Base-by-base conservation (phyloP, 768 basidiomycete species). In the Paxillus involutus region DNA sequence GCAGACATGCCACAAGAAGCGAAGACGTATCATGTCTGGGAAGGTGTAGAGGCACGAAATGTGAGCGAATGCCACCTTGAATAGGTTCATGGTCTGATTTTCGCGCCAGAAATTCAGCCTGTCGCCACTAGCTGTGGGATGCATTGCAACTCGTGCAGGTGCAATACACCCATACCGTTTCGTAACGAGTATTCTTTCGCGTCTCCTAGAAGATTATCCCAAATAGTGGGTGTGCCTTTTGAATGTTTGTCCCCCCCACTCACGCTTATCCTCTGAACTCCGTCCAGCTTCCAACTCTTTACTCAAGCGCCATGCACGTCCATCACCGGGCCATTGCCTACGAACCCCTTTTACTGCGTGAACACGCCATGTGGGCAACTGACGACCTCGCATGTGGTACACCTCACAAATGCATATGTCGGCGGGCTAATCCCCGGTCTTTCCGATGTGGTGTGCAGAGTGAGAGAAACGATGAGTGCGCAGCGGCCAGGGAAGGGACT, bases 101-200 rank as follows among this genome's bases (percentile, higher is more conserved):
- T 44, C 14, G n/a, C 36, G 24, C 8, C 53, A 89, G 87, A 73
- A 68, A 52, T 75, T 80, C 29, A 75, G 78, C 59, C 67, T 89
- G 5, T 74, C 80, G 0, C 63, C 69, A 4, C 61, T 72, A 0
- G 74, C 73, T 2, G 64, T 74, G 1, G 88, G 85, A 0, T 80
- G 78, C 53, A 74, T 89, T 41, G 64, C 72, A 12, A 81, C 78
- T 24, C 67, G 67, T 0, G 88, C 81, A 2, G 87, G 84, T 1
- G 83, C 88, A 0, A 68, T 85, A 29, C 86, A 89, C 54, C 84
- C 88, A 0, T 90, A 90, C 64, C 81, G 84, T 17, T 74, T 87
- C 30, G 80, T 89, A 12, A 87, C 86, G 1, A 77, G 77, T 2
- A 75, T 88, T 24, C 68, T 88, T 19, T 57, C 71, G 13, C 80